Conservation (phyloP, 2,329 filamentous ascomycete genomes). For the Herpomyces periplanetae region DNA sequence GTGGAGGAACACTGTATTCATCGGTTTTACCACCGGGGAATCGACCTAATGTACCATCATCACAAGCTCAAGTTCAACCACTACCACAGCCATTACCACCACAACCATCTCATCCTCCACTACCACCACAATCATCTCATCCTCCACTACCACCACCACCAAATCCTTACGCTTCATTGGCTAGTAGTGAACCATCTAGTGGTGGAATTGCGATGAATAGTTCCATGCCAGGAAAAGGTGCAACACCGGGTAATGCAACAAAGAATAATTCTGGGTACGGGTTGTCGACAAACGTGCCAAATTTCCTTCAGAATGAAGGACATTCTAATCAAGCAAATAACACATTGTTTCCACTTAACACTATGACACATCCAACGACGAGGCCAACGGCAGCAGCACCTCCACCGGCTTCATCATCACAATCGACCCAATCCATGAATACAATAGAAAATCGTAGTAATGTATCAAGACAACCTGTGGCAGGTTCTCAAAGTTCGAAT, state of each 20-base stretch:
- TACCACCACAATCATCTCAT: constrained; percentile 7
- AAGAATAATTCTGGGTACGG: constrained; percentile 6
- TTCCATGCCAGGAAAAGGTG: constrained; percentile 3
- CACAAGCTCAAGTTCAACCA: constrained; percentile 24
- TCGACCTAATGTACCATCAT: constrained; percentile 16
- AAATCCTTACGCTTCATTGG: constrained; percentile 8
- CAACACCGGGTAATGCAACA: constrained; percentile 8
- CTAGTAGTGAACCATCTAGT: constrained; percentile 1
- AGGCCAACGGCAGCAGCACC: constrained; percentile 12
- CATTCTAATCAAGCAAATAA: constrained; percentile 5
- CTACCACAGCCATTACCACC: constrained; percentile 26
- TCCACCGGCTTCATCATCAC: constrained; percentile 8
- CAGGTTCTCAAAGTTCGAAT: constrained; percentile 6
- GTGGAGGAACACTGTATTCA: constrained; percentile 9
- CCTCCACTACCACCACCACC: constrained; percentile 8
- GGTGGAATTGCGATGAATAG: constrained; percentile 1
- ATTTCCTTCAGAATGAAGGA: constrained; percentile 7
- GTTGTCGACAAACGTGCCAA: constrained; percentile 6
- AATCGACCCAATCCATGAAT: too few species aligned
- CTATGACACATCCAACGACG: constrained; percentile 5
- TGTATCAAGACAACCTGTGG: constrained; percentile 11
- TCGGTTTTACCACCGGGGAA: constrained; percentile 16
- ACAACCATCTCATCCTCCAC: constrained; percentile 12
- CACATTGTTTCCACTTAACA: constrained; percentile 5
- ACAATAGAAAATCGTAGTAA: constrained; percentile 10